Conservation (phyloP, 2,329 filamentous ascomycete genomes). For the Pyricularia grisea region DNA sequence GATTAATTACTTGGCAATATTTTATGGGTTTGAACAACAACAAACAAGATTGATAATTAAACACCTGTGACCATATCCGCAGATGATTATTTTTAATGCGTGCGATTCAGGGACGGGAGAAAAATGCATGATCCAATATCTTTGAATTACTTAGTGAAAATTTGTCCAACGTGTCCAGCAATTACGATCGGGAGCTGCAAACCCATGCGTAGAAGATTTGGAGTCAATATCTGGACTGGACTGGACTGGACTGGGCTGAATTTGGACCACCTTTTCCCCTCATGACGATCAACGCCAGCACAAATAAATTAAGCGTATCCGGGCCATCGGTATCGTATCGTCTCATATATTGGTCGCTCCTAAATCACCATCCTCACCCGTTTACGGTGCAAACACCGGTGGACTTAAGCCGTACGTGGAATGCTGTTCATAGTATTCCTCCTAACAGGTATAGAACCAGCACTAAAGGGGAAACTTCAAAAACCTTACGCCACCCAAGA, state of each 20-base stretch:
- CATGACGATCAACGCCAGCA: not conserved
- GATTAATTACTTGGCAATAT: not conserved
- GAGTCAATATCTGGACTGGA: not conserved
- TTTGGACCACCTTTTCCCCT: not conserved
- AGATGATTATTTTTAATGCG: not conserved
- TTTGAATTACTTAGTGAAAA: not conserved
- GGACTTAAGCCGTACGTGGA: not conserved
- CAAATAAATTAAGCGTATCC: not conserved
- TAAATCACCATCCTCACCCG: not conserved
- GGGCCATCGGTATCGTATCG: not conserved
- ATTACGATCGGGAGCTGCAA: not conserved
- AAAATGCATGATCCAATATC: not conserved
- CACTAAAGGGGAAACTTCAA: not conserved
- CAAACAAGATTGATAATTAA: not conserved
- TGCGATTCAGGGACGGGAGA: not conserved
- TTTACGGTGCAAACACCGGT: not conserved
- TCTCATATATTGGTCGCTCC: not conserved
- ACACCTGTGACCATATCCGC: not conserved
- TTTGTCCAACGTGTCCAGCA: no score
- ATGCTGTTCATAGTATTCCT: not conserved
- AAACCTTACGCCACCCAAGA: not conserved
- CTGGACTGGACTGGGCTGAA: not conserved
- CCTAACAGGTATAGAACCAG: not conserved
- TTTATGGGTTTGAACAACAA: not conserved
- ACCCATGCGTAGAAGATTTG: not conserved